These are phyloP conservation scores for Boletus subcaerulescens DNA, from an alignment of 768 basidiomycete genomes.

Conservation along the genomic window DNA sequence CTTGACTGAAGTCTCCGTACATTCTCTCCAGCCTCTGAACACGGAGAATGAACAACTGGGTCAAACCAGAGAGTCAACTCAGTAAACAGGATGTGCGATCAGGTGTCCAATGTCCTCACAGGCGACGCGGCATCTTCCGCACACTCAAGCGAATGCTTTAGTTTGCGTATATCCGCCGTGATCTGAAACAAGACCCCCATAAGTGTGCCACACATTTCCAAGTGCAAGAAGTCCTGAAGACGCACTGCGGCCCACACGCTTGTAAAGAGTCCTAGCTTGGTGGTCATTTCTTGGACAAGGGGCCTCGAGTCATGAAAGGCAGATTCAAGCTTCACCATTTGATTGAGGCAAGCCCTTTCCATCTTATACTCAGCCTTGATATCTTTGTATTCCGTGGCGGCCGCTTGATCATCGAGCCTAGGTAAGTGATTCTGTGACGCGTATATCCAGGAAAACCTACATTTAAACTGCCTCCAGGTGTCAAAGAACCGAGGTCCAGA, in stretches of 20 bases:
- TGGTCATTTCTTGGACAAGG: slow-evolving; percentile 19
- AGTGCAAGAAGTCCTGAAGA: neutral
- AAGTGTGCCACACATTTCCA: neutral
- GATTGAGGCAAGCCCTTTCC: slow-evolving; percentile 12
- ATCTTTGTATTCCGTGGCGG: neutral
- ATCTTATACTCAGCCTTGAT: slow-evolving; percentile 9
- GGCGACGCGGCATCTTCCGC: slow-evolving; percentile 12
- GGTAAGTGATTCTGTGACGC: neutral
- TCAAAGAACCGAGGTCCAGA: slow-evolving; percentile 8
- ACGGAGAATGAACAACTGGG: slow-evolving; percentile 16
- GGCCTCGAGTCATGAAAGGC: slow-evolving; percentile 10
- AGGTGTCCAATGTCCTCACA: neutral
- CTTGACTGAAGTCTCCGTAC: slow-evolving; percentile 20
- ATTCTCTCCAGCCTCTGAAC: slow-evolving; percentile 13
- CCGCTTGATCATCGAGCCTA: slow-evolving; percentile 2
- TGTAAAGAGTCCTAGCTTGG: slow-evolving; percentile 17
- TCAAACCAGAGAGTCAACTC: neutral
- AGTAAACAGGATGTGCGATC: no score
- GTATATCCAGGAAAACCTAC: slow-evolving; percentile 2
- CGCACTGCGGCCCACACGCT: slow-evolving; percentile 20
- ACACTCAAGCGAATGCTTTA: slow-evolving; percentile 7
- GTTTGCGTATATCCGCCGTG: slow-evolving; percentile 14
- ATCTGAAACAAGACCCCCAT: slow-evolving; percentile 7
- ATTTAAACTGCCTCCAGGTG: neutral
- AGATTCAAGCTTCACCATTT: slow-evolving; percentile 16